Conservation (phyloP, 1,139 yeast species). For the Geotrichum citri-aurantii region DNA sequence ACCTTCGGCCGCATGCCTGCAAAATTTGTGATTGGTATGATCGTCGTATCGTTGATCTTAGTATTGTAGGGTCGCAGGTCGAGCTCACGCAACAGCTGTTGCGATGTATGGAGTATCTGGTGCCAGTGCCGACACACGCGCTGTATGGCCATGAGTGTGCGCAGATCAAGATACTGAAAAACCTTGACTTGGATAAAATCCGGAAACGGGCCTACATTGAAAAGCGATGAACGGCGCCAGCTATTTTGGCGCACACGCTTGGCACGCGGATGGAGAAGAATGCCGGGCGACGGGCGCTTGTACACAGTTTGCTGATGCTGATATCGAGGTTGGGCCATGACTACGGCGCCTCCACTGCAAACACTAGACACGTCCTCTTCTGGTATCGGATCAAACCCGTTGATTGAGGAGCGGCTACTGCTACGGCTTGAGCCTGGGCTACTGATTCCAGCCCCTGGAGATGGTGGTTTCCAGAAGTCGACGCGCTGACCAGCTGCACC, state of each 20-base stretch:
- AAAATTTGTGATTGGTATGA: constrained; percentile 57
- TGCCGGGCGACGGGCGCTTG: constrained; percentile 9
- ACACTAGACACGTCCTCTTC: constrained; percentile 11
- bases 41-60: constrained; percentile 50
- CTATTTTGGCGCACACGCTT: constrained; percentile 33
- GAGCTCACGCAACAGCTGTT: constrained; percentile 45
- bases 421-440: constrained; percentile 4
- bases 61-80: constrained; percentile 60
- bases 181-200: constrained; percentile 51
- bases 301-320: background rate
- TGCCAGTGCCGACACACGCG: constrained; percentile 60
- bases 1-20: constrained; percentile 61
- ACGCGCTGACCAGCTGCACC: background rate
- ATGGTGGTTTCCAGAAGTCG: background rate
- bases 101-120: constrained; percentile 54
- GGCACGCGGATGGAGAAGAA: constrained; percentile 21
- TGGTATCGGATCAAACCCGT: constrained; percentile 7
- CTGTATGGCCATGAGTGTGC: constrained; percentile 53
- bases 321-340: background rate
- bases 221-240: constrained; percentile 52
- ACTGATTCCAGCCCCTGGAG: background rate
- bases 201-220: constrained; percentile 53
- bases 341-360: background rate
- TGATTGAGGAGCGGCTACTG: background rate
- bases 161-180: constrained; percentile 49